Base-by-base conservation (phyloP, 495 filamentous ascomycete genomes). In the Penicillium manginii region DNA sequence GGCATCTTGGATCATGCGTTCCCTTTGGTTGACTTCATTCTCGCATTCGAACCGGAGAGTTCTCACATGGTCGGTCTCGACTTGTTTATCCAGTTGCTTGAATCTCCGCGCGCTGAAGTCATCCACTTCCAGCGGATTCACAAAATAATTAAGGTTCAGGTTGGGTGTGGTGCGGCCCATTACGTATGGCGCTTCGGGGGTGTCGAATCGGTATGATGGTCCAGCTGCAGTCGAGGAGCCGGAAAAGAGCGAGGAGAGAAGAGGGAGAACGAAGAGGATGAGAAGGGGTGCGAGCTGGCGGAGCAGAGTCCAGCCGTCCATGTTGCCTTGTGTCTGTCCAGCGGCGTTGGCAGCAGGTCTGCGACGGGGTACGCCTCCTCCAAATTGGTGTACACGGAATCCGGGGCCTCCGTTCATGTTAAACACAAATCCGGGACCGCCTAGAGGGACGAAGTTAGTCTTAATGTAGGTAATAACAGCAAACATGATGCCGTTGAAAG, bases 361-460 rank as follows among this genome's bases (percentile, higher is more conserved):
- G 69, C 86, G 80, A 52, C 90, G 78, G 39, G 89, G 90, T 46
- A 69, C 59, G 11, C 77, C 74, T 11, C 91, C 90, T 42, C 89
- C 91, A 69, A 96, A 94, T 63, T 93, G 91, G 69, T 94, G 91
- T 50, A 96, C 90, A 49, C 91, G 81, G 65, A 96, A 85, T 10
- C 89, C 89, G 4, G 91, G 88, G 23, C 91, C 91, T 2, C 89
- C 90, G 54, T 89, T 89, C 66, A 96, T 83, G 69, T 96, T 96
- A 78, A 97, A 97, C 49, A 93, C 89, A 71, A 96, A 96, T 66
- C 89, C 86, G 12, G 89, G 90, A 15, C 90, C 91, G 29, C 84
- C 84, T 75, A 56, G 73, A 78, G 32, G 72, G 72, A 10, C 50
- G 2, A 53, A 22, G 45, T 66, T 52, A 63, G 49, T 45, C 45